Evolutionary conservation across 2,329 filamentous ascomycete species (phyloP).

Genomic region (Chaetomiaceae sp.): DNA sequence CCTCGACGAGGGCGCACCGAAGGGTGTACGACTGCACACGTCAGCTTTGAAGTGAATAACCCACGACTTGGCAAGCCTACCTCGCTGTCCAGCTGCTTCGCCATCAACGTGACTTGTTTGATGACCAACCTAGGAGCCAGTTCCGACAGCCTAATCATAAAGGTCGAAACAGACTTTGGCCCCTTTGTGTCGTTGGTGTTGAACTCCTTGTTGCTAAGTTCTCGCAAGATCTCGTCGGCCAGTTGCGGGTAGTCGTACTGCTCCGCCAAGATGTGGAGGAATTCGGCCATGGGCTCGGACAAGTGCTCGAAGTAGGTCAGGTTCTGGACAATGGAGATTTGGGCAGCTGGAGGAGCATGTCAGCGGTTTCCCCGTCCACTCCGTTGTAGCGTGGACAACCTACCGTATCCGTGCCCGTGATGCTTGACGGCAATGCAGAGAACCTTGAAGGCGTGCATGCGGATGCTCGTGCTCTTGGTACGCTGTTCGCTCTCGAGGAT

Average conservation of each 20-base stretch:
- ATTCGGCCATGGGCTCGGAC: conserved; percentile 98
- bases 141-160: conserved; percentile 90
- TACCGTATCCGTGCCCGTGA: conserved; percentile 93
- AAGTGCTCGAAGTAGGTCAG: conserved; percentile 97
- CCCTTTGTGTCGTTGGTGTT: conserved; percentile 94
- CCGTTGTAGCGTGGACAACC: conserved; percentile 24
- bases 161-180: conserved; percentile 92
- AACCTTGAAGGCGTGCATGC: conserved; percentile 97
- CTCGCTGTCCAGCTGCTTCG: conserved; percentile 93
- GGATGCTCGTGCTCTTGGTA: conserved; percentile 80
- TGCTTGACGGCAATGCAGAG: conserved; percentile 96
- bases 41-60: conserved; percentile 20
- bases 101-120: conserved; percentile 93
- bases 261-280: conserved; percentile 89
- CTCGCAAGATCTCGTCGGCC: conserved; percentile 85
- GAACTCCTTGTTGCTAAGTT: conserved; percentile 96
- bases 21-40: conserved; percentile 70
- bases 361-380: conserved; percentile 11
- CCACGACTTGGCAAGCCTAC: conserved; percentile 36
- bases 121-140: conserved; percentile 87
- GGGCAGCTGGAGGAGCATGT: conserved; percentile 59
- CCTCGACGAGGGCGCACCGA: conserved; percentile 88
- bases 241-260: conserved; percentile 98
- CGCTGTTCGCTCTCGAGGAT: conserved; percentile 90
- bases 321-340: conserved; percentile 97